These are phyloP conservation scores for Fennellomyces sp. DNA, from an alignment of 371 early-diverging fungal genomes.

Conservation along the genomic window DNA sequence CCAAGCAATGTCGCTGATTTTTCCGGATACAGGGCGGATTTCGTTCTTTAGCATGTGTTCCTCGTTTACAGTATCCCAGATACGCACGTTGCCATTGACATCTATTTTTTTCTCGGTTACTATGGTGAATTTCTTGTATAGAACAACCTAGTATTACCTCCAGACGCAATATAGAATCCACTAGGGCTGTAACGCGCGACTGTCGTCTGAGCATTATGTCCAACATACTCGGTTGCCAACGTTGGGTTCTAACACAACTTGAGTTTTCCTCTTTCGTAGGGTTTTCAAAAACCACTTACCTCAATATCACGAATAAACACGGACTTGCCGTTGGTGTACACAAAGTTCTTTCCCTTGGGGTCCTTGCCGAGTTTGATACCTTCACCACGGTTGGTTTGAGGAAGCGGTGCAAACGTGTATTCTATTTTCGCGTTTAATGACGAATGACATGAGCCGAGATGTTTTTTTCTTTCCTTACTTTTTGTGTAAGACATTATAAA, in stretches of 20 bases:
- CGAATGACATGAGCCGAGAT: too few relatives aligned
- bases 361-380: constrained; percentile 80
- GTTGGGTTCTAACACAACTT: constrained; percentile 68
- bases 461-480: too few relatives aligned
- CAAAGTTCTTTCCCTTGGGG: constrained; percentile 84
- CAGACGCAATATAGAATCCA: constrained; percentile 95
- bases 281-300: constrained; percentile 38
- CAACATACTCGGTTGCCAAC: constrained; percentile 83
- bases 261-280: background rate
- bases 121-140: background rate
- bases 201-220: constrained; percentile 77
- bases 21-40: constrained; percentile 71
- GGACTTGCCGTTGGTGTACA: constrained; percentile 90
- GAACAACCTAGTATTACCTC: constrained; percentile 56
- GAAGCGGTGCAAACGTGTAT: constrained; percentile 77
- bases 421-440: too few relatives aligned
- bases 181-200: constrained; percentile 92
- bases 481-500: too few relatives aligned
- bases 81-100: constrained; percentile 85
- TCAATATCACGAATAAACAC: constrained; percentile 87
- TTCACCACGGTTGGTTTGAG: constrained; percentile 82
- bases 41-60: constrained; percentile 90
- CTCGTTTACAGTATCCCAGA: constrained; percentile 90
- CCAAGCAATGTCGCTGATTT: constrained; percentile 91
- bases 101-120: too few relatives aligned